Conservation (phyloP, 192 early-diverging fungal genomes). For the Lunasporangiospora selenospora region DNA sequence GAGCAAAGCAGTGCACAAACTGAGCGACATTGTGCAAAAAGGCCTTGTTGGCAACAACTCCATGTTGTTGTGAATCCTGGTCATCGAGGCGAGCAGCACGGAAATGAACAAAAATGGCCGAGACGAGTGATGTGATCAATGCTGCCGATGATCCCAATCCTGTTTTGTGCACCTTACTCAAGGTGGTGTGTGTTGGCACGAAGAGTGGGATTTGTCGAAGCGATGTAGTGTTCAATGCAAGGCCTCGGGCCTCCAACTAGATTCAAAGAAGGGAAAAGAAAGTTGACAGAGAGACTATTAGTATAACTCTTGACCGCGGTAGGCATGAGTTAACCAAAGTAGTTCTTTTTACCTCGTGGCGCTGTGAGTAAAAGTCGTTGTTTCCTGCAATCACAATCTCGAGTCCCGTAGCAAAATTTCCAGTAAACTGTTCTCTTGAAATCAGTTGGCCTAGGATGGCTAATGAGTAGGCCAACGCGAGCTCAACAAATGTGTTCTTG, state of each 20-base stretch:
- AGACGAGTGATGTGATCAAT: constrained; percentile 91
- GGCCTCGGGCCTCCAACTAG: constrained; percentile 59
- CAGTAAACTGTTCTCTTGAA: constrained; percentile 16
- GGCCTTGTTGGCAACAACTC: constrained; percentile 29
- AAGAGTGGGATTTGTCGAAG: constrained; percentile 67
- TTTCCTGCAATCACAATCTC: constrained; percentile 84
- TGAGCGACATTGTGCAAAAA: constrained; percentile 91
- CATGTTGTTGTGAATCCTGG: constrained; percentile 6
- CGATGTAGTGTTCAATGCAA: constrained; percentile 62
- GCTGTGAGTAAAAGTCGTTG: constrained; percentile 99
- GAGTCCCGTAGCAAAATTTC: constrained; percentile 55
- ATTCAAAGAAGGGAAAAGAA: no score
- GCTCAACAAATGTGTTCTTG: constrained; percentile 74
- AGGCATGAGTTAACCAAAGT: no score
- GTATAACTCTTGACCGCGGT: no score
- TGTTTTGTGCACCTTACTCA: constrained; percentile 88
- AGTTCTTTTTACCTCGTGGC: no score
- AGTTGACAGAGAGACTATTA: no score
- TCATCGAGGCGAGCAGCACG: constrained; percentile 48
- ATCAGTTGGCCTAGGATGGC: constrained; percentile 47
- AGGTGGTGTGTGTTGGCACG: constrained; percentile 64
- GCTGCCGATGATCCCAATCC: constrained; percentile 98
- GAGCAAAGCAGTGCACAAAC: constrained; percentile 94
- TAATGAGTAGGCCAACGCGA: constrained; percentile 56
- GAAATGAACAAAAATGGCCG: constrained; percentile 80